phyloP scores from a whole-genome alignment of 192 early-diverging fungal genomes.

The Dimargaris xerosporica region DNA sequence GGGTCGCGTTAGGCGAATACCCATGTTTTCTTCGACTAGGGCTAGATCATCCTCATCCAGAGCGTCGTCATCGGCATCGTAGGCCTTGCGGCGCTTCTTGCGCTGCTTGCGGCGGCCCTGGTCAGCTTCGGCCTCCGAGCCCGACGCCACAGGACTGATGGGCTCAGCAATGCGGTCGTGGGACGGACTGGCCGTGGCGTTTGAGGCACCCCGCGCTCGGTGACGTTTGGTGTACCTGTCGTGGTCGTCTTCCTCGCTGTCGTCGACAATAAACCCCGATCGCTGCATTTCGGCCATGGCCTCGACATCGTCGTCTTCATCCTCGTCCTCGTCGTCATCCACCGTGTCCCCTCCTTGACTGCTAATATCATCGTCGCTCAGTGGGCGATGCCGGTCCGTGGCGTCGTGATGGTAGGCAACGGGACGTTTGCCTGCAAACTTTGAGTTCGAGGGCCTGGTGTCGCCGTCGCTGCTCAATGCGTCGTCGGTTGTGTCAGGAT shows the following conservation, averaged over 20 bases:
- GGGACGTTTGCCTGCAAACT: constrained; percentile 6
- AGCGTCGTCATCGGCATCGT: constrained; percentile 39
- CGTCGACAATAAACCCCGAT: constrained; percentile 61
- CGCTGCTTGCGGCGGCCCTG: constrained; percentile 10
- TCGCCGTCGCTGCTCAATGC: background rate
- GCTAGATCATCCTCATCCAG: constrained; percentile 89
- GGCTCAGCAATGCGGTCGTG: background rate
- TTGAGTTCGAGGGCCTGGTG: background rate
- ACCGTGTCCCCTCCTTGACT: constrained; percentile 37
- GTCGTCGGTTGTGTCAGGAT: background rate
- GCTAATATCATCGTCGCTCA: constrained; percentile 26
- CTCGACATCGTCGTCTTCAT: constrained; percentile 46
- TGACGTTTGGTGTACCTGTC: constrained; percentile 24
- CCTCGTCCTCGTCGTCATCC: constrained; percentile 35
- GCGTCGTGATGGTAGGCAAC: background rate
- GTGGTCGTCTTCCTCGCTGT: constrained; percentile 38
- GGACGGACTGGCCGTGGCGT: background rate
- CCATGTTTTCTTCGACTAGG: constrained; percentile 76
- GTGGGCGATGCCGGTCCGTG: background rate
- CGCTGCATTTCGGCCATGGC: constrained; percentile 41
- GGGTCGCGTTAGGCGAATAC: constrained; percentile 33
- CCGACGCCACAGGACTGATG: constrained; percentile 2
- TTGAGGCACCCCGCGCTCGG: constrained; percentile 12
- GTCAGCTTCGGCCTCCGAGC: background rate
- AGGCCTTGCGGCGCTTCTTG: constrained; percentile 8